A percentile compares a stretch with the other conserved stretches of the same genome.
Conservation (phyloP, 306 rosid species). For the Rosa lucieae region DNA sequence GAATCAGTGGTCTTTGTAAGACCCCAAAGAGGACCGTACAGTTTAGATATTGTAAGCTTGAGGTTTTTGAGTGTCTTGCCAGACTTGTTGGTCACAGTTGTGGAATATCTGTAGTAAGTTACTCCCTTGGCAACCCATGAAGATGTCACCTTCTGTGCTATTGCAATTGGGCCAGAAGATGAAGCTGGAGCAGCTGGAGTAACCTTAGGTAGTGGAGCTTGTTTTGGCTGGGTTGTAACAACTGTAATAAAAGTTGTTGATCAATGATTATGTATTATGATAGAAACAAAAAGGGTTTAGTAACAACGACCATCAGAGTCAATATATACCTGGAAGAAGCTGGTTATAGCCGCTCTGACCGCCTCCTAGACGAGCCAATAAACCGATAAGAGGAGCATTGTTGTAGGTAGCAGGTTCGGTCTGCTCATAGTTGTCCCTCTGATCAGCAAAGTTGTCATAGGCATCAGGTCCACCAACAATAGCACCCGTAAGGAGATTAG, state of each 20-base stretch:
- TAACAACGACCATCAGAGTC: not conserved
- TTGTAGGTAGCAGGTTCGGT: slow-evolving; percentile 99
- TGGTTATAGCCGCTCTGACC: slow-evolving; percentile 72
- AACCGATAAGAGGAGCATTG: slow-evolving; percentile 94
- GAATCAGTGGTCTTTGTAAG: slow-evolving; percentile 60
- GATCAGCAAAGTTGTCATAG: slow-evolving; percentile 91
- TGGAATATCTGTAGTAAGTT: slow-evolving; percentile 83
- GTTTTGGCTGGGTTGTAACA: slow-evolving; percentile 49
- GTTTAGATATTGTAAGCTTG: slow-evolving; percentile 62
- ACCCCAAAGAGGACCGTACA: slow-evolving; percentile 97
- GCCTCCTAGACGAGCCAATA: slow-evolving; percentile 69
- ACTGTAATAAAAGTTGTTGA: slow-evolving; percentile 35
- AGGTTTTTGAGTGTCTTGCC: slow-evolving; percentile 54
- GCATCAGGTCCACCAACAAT: slow-evolving; percentile 99
- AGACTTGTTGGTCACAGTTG: slow-evolving; percentile 79
- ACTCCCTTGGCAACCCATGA: slow-evolving; percentile 74
- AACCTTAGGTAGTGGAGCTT: slow-evolving; percentile 43
- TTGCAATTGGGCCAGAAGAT: slow-evolving; percentile 54
- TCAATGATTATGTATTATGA: slow-evolving; percentile 2
- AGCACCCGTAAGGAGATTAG: slow-evolving; percentile 84
- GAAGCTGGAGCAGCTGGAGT: slow-evolving; percentile 69
- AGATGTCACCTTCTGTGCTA: slow-evolving; percentile 64
- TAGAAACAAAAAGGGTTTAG: not conserved
- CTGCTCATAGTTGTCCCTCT: slow-evolving; percentile 92
- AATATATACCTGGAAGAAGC: slow-evolving; percentile 82